A percentile compares a stretch with the other conserved stretches of the same genome.
Evolutionary conservation across 164 flowering plant species (phyloP).

Genomic region (Amborella trichopoda): DNA sequence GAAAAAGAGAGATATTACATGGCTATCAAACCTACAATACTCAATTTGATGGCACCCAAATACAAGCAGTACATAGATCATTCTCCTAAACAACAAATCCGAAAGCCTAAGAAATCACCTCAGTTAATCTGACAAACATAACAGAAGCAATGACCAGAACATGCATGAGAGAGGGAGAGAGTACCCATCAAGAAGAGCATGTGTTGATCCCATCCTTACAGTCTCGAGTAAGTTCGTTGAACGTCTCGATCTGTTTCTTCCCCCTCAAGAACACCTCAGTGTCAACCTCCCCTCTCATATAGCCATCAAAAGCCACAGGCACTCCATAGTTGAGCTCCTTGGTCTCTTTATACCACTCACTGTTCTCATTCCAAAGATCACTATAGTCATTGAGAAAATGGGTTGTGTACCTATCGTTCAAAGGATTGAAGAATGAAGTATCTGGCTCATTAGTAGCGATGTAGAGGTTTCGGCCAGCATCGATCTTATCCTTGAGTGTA

Average conservation of each 20-base stretch:
- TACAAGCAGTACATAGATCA: too few species aligned
- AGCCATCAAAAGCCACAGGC: slow-evolving; percentile 84
- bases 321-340: slow-evolving; percentile 51
- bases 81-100: too few species aligned
- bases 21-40: too few species aligned
- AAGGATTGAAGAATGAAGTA: slow-evolving; percentile 59
- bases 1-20: too few species aligned
- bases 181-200: slow-evolving; percentile 8
- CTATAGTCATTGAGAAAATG: slow-evolving; percentile 81
- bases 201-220: slow-evolving; percentile 23
- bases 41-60: too few species aligned
- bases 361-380: slow-evolving; percentile 77
- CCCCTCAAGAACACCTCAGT: slow-evolving; percentile 90
- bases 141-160: too few species aligned
- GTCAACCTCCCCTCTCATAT: slow-evolving; percentile 79
- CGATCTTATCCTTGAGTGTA: slow-evolving; percentile 55
- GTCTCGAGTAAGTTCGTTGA: slow-evolving; percentile 72
- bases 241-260: slow-evolving; percentile 83
- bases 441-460: slow-evolving; percentile 72
- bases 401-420: slow-evolving; percentile 73
- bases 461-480: slow-evolving; percentile 67
- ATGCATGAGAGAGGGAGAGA: too few species aligned
- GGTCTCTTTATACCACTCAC: slow-evolving; percentile 77
- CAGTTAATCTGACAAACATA: too few species aligned
- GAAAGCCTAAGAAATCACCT: too few species aligned